Evolutionary conservation across 176 grass and related monocot species (phyloP), one percentile per base, ranked within the genome.

Genomic region (Calamus simplicifolius): DNA sequence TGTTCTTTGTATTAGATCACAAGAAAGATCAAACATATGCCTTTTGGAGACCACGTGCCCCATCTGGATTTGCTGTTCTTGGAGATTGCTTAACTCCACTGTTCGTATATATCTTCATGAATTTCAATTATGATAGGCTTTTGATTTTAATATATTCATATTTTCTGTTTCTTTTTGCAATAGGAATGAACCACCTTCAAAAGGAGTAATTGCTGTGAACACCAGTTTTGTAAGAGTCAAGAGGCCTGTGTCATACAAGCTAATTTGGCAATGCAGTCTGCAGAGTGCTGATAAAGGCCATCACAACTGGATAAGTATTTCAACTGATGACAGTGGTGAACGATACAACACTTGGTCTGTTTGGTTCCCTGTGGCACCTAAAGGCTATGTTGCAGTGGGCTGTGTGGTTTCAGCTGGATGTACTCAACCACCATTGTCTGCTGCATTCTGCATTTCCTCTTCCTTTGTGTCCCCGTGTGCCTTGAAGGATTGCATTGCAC

Each of bases 21-120:
- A 63, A 18, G 2, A 81, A 79, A 62, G 75, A 85, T 75, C 77
- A 84, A 79, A 73, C 81, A 57, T 88, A 77, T 78, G 81, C 92
- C 60, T 96, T 96, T 59, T 96, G 92, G 92, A 75, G 92, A 69
- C 92, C 92, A 57, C 86, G 75, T 35, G 86, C 83, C 54, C 92
- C 92, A 90, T 96, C 92, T 80, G 92, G 92, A 85, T 96, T 78
- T 77, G 92, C 92, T 62, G 69, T 90, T 69, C 85, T 96, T 27
- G 83, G 92, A 48, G 92, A 96, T 59, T 96, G 74, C 64, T 77
- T 96, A 27, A 96, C 86, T 71, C 83, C 92, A 70, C 77, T 84
- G 92, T 96, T 51, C 62, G 68, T 87, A 54, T 59, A 72, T 76
- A 31, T 23, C 59, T 52, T 55, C 73, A 69, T 61, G 27, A 67